A percentile compares a stretch with the other conserved stretches of the same genome.
Evolutionary conservation across 2,329 filamentous ascomycete species (phyloP).

Genomic region (Camillea tinctor): DNA sequence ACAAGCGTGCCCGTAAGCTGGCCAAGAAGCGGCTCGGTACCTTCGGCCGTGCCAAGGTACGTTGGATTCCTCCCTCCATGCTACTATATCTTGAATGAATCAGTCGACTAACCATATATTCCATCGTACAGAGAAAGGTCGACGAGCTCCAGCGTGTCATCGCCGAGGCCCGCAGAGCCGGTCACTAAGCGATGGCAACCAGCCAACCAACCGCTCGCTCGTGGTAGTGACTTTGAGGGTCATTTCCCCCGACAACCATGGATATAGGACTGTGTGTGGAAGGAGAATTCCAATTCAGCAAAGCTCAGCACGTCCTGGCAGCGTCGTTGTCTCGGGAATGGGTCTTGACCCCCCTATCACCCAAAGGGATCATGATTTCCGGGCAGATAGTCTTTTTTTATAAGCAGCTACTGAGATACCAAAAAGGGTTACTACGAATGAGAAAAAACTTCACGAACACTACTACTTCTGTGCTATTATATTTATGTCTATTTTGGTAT

Average conservation of each 20-base stretch:
- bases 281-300: constrained; percentile 18
- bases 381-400: constrained; percentile 12
- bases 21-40: constrained; percentile 78
- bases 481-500: background rate
- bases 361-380: constrained; percentile 9
- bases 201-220: constrained; percentile 13
- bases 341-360: constrained; percentile 13
- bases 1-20: constrained; percentile 98
- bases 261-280: constrained; percentile 10
- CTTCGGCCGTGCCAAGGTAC: constrained; percentile 46
- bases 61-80: constrained; percentile 36
- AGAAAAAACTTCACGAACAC: background rate
- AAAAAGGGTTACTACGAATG: constrained; percentile 16
- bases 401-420: constrained; percentile 20
- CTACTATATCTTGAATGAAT: background rate
- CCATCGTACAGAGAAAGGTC: constrained; percentile 98
- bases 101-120: constrained; percentile 84
- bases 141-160: constrained; percentile 98
- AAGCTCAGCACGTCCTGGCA: constrained; percentile 23
- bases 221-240: constrained; percentile 13
- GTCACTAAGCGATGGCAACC: constrained; percentile 48
- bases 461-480: background rate
- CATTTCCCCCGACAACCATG: constrained; percentile 3
- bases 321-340: constrained; percentile 26
- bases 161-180: constrained; percentile 79